These are phyloP conservation scores for Apiospora sp. DNA, from an alignment of 2,329 filamentous ascomycete genomes.

Conservation along the genomic window DNA sequence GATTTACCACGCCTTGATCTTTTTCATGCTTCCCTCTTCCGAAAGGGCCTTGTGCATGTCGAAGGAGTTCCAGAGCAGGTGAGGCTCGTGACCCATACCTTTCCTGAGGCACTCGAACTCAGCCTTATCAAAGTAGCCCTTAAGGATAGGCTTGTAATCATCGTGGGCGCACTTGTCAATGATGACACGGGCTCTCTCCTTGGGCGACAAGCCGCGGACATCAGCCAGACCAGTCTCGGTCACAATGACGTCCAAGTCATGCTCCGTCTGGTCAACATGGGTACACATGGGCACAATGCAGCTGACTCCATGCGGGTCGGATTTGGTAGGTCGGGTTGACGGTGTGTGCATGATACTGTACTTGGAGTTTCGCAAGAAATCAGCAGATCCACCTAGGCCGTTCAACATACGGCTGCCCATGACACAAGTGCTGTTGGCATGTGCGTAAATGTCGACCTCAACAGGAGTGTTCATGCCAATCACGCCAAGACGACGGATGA, in stretches of 20 bases:
- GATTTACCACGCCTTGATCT: slow-evolving; percentile 71
- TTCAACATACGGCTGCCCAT: slow-evolving; percentile 86
- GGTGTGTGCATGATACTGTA: slow-evolving; percentile 96
- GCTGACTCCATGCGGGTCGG: slow-evolving; percentile 80
- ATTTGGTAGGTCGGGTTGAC: slow-evolving; percentile 80
- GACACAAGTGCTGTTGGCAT: slow-evolving; percentile 90
- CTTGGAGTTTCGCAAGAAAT: slow-evolving; percentile 75
- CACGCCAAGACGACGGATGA: slow-evolving; percentile 85
- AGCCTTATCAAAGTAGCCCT: slow-evolving; percentile 84
- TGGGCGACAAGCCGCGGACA: slow-evolving; percentile 80
- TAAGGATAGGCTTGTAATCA: slow-evolving; percentile 82
- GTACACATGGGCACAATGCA: slow-evolving; percentile 96
- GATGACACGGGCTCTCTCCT: slow-evolving; percentile 83
- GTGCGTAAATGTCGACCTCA: slow-evolving; percentile 93
- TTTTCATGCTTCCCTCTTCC: slow-evolving; percentile 85
- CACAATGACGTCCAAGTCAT: slow-evolving; percentile 91
- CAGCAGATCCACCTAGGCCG: slow-evolving; percentile 75
- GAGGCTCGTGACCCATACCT: slow-evolving; percentile 90
- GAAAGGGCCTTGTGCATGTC: slow-evolving; percentile 87
- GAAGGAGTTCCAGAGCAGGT: slow-evolving; percentile 85
- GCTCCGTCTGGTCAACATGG: slow-evolving; percentile 91
- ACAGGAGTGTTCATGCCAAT: slow-evolving; percentile 97
- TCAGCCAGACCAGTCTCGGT: slow-evolving; percentile 79
- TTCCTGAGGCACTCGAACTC: slow-evolving; percentile 86
- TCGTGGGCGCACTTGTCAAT: slow-evolving; percentile 89